These are phyloP conservation scores for Linanthus parryae DNA, from an alignment of 148 eudicot genomes.

Conservation along the genomic window DNA sequence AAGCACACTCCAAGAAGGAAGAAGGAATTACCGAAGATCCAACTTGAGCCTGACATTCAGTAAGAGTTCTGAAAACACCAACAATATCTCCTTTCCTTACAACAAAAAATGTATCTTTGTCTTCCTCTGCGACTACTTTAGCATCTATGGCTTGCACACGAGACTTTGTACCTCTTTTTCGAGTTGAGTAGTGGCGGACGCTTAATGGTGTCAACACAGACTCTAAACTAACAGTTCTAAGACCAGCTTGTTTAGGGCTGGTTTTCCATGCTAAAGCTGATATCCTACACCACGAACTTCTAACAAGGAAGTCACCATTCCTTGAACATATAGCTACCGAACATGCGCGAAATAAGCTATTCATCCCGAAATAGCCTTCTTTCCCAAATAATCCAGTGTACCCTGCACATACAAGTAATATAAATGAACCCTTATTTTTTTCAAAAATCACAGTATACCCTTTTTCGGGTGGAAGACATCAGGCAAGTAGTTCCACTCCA, in stretches of 20 bases:
- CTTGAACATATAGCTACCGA: slow-evolving; percentile 19
- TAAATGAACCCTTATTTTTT: too few species aligned
- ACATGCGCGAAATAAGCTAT: slow-evolving; percentile 40
- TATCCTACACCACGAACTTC: too few species aligned
- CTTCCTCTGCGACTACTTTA: slow-evolving; percentile 35
- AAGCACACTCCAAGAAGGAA: too few species aligned
- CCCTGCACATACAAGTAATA: too few species aligned
- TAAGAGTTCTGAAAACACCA: slow-evolving; percentile 58
- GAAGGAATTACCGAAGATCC: slow-evolving; percentile 73
- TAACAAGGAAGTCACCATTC: slow-evolving; percentile 2
- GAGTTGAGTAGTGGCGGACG: slow-evolving; percentile 31
- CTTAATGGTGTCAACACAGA: slow-evolving; percentile 19
- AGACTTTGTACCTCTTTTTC: slow-evolving; percentile 23
- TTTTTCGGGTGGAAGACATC: too few species aligned
- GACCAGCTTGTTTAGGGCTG: slow-evolving; percentile 7
- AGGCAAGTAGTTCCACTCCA: too few species aligned
- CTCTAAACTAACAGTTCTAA: slow-evolving; percentile 19
- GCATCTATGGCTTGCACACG: slow-evolving; percentile 8
- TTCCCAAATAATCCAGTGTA: too few species aligned
- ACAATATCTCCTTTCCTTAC: slow-evolving; percentile 72
- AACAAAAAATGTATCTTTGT: slow-evolving; percentile 51
- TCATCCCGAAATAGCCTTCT: too few species aligned
- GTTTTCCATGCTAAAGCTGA: too few species aligned
- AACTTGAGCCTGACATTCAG: slow-evolving; percentile 68
- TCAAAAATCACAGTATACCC: too few species aligned